Evolutionary conservation across 352 stramenopile genomes (phyloP).

Genomic region (Globisporangium sylvaticum): DNA sequence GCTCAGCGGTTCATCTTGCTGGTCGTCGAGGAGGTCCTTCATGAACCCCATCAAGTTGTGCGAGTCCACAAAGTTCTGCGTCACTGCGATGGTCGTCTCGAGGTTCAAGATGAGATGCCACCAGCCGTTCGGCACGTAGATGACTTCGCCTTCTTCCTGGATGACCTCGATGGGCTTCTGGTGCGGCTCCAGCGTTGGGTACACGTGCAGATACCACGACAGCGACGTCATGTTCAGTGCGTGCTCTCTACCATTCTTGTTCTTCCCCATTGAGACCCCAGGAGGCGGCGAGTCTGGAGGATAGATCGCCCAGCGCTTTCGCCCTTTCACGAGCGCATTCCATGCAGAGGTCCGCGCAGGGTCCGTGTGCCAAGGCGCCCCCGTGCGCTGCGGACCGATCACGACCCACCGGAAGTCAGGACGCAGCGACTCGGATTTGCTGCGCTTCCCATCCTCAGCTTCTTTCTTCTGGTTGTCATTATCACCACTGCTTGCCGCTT

Average conservation of each 20-base stretch:
- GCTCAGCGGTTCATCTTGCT: constrained; percentile 52
- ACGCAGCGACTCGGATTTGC: constrained; percentile 38
- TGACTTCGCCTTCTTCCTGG: constrained; percentile 92
- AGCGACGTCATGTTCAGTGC: constrained; percentile 78
- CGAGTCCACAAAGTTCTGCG: constrained; percentile 94
- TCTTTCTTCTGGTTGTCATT: constrained; percentile 7
- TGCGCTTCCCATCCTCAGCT: constrained; percentile 27
- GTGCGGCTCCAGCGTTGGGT: constrained; percentile 66
- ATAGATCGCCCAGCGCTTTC: constrained; percentile 96
- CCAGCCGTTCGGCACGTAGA: constrained; percentile 97
- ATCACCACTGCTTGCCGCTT: neutral
- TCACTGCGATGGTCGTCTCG: constrained; percentile 92
- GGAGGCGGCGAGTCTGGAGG: constrained; percentile 77
- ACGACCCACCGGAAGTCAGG: constrained; percentile 84
- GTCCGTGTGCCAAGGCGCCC: constrained; percentile 94
- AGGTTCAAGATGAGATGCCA: constrained; percentile 98
- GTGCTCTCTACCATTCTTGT: constrained; percentile 48
- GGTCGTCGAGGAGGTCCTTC: constrained; percentile 62
- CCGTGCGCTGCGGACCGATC: constrained; percentile 78
- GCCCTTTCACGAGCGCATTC: constrained; percentile 93
- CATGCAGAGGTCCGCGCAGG: constrained; percentile 94
- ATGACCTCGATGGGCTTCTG: constrained; percentile 81
- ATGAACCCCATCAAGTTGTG: constrained; percentile 75
- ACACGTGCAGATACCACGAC: constrained; percentile 84
- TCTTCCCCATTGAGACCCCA: constrained; percentile 55